Evolutionary conservation across 768 basidiomycete species (phyloP), one percentile per base, ranked within the genome.

Genomic region (Suillus tomentosus): DNA sequence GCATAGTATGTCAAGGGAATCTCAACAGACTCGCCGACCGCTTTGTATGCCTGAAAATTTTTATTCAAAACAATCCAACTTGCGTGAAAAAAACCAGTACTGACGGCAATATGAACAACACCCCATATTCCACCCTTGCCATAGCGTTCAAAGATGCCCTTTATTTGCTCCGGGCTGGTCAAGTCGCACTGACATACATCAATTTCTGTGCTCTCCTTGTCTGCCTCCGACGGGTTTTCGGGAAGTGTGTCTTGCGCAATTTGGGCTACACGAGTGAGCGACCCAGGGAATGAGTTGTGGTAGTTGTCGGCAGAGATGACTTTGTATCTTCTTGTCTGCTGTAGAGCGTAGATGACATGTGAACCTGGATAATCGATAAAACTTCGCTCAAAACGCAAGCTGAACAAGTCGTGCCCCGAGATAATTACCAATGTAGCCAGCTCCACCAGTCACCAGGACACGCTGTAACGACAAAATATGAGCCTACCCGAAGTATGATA

Each of bases 271-370:
- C 92, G 88, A 60, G 81, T 77, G 56, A 97, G 83, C 3, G 94
- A 86, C 24, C 81, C 80, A 2, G 92, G 87, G 68, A 87, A 86
- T 3, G 97, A 95, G 75, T 99, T 99, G 78, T 95, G 88, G 80
- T 91, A 82, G 81, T 99, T 99, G 81, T 99, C 97, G 70, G 99
- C 85, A 27, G 95, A 91, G 67, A 98, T 87, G 70, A 98, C 94
- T 74, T 91, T 92, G 84, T 92, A 99, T 66, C 88, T 82, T 64
- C 94, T 87, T 14, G 95, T 94, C 73, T 92, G 85, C 68, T 97
- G 88, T 47, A 97, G 81, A 56, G 86, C 82, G 65, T 91, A 93
- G 68, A 98, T 88, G 74, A 98, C 90, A 79, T 99, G 97, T 34
- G 96, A 96, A 72, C 95, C 96, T 95, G 72, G 27, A 42, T 19